Conservation (phyloP, 345 rosid species). For the Carallia brachiata region DNA sequence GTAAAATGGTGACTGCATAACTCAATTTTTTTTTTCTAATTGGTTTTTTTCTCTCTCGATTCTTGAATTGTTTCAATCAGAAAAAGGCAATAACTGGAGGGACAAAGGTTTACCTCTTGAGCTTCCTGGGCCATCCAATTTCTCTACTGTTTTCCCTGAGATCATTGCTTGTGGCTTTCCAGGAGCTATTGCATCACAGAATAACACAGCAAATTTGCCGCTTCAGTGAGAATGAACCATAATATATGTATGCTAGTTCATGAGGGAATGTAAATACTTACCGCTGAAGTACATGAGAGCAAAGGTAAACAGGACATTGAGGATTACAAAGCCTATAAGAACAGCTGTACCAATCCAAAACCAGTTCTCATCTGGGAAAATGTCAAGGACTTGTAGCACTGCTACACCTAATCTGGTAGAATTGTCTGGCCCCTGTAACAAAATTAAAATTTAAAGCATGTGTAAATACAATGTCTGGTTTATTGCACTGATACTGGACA, state of each 20-base stretch:
- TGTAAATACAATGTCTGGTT: background rate
- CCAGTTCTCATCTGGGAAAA: slow-evolving; percentile 59
- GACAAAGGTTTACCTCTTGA: slow-evolving; percentile 28
- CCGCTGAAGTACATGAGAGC: slow-evolving; percentile 64
- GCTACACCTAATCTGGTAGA: slow-evolving; percentile 51
- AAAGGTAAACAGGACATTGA: slow-evolving; percentile 72
- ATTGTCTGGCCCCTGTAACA: slow-evolving; percentile 47
- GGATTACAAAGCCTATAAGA: slow-evolving; percentile 33
- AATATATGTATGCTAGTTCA: too few species aligned
- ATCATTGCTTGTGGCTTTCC: slow-evolving; percentile 62
- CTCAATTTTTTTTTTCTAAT: slow-evolving; percentile 17
- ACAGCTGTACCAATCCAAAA: slow-evolving; percentile 79
- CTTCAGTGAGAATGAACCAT: background rate
- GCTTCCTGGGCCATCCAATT: slow-evolving; percentile 30
- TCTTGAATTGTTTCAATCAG: slow-evolving; percentile 48
- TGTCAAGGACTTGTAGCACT: slow-evolving; percentile 49
- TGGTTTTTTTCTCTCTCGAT: background rate
- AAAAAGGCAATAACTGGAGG: background rate
- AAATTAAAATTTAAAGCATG: background rate
- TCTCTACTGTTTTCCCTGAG: slow-evolving; percentile 48
- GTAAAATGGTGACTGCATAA: too few species aligned
- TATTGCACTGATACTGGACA: background rate
- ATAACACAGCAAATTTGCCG: background rate
- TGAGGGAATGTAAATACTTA: slow-evolving; percentile 30
- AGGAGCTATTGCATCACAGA: slow-evolving; percentile 43